Evolutionary conservation across 768 basidiomycete genomes (phyloP).

Genomic region (Podaxis carcinomalis): DNA sequence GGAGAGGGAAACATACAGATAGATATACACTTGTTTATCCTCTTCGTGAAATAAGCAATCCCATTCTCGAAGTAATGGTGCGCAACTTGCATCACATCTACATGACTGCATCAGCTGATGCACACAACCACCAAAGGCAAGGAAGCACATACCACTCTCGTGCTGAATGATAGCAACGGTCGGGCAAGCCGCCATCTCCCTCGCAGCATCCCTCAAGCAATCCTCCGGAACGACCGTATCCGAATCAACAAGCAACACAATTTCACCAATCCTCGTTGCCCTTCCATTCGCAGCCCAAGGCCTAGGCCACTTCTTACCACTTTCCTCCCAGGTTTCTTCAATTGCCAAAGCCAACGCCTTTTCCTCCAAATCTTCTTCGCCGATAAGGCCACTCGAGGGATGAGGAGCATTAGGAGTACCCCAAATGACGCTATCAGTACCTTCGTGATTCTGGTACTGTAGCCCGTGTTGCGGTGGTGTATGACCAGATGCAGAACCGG

Average conservation of each 20-base stretch:
- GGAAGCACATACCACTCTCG: slow-evolving; percentile 47
- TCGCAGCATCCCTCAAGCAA: slow-evolving; percentile 80
- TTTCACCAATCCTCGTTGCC: slow-evolving; percentile 66
- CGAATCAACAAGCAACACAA: slow-evolving; percentile 77
- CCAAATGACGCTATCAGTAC: slow-evolving; percentile 46
- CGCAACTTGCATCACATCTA: slow-evolving; percentile 76
- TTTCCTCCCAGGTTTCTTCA: slow-evolving; percentile 63
- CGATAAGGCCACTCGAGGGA: slow-evolving; percentile 14
- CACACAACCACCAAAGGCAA: slow-evolving; percentile 21
- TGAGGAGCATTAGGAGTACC: slow-evolving; percentile 11
- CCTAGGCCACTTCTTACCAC: slow-evolving; percentile 37
- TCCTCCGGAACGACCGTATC: slow-evolving; percentile 80
- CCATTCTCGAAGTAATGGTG: slow-evolving; percentile 90
- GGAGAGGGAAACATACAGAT: slow-evolving; percentile 48
- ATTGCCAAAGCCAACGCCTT: slow-evolving; percentile 67
- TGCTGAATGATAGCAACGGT: slow-evolving; percentile 86
- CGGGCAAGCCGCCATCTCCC: slow-evolving; percentile 72
- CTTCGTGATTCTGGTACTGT: slow-evolving; percentile 60
- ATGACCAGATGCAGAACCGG: slow-evolving; percentile 16
- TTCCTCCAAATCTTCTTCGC: slow-evolving; percentile 57
- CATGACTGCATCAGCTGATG: not conserved
- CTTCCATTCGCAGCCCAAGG: slow-evolving; percentile 77
- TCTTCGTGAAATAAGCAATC: slow-evolving; percentile 77
- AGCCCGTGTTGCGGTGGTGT: slow-evolving; percentile 43
- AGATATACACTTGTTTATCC: slow-evolving; percentile 73